phyloP scores from a whole-genome alignment of 2,329 filamentous ascomycete species.

The Ceratocystis ficicola region DNA sequence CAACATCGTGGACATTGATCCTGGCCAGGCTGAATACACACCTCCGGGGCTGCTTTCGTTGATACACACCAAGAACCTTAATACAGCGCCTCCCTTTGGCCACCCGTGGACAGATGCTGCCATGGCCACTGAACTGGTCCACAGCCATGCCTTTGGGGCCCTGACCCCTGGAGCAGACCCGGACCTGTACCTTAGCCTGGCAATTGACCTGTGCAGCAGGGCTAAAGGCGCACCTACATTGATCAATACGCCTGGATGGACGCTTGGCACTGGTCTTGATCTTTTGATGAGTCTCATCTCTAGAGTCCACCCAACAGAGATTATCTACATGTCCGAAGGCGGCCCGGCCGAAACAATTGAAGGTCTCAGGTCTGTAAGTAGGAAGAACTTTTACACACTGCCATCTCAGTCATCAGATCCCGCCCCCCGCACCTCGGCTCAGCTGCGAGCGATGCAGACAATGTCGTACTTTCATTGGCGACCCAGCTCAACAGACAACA shows the following conservation, averaged over 20 bases:
- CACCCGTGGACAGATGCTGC: conserved; percentile 35
- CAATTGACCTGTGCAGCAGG: conserved; percentile 47
- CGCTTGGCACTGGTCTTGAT: conserved; percentile 57
- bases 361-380: conserved; percentile 36
- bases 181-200: conserved; percentile 53
- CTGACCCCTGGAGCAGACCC: conserved; percentile 54
- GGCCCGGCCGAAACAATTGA: conserved; percentile 48
- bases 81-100: conserved; percentile 56
- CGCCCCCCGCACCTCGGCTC: conserved; percentile 47
- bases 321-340: conserved; percentile 57
- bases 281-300: conserved; percentile 47
- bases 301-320: conserved; percentile 43
- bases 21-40: conserved; percentile 63
- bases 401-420: conserved; percentile 48
- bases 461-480: conserved; percentile 62
- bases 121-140: conserved; percentile 32
- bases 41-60: conserved; percentile 59
- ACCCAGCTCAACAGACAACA: not conserved
- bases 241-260: conserved; percentile 65
- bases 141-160: conserved; percentile 55
- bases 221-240: conserved; percentile 50
- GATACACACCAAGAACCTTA: conserved; percentile 45
- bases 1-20: conserved; percentile 61
- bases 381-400: conserved; percentile 38
- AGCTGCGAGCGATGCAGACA: conserved; percentile 62